Percentiles rank a stretch among this genome's conserved stretches.
Evolutionary conservation across 768 basidiomycete species (phyloP).

Genomic region (Suillus plorans): DNA sequence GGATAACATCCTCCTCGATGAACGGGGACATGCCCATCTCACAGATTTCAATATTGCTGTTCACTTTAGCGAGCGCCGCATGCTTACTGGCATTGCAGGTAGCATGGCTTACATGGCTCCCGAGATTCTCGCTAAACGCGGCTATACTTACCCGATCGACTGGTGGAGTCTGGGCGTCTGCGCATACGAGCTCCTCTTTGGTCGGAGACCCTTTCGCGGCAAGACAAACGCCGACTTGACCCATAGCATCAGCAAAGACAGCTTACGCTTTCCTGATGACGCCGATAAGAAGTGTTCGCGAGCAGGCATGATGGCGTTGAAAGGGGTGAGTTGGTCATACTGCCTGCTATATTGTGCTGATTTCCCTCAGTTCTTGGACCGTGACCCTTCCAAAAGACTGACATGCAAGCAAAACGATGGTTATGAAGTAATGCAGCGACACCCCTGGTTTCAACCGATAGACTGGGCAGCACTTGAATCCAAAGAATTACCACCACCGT

Average conservation of each 20-base stretch:
- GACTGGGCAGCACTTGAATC: slow-evolving; percentile 87
- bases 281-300: slow-evolving; percentile 77
- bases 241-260: slow-evolving; percentile 87
- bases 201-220: slow-evolving; percentile 89
- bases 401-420: slow-evolving; percentile 85
- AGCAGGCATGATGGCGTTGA: slow-evolving; percentile 75
- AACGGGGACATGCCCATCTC: slow-evolving; percentile 92
- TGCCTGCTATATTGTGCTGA: slow-evolving; percentile 12
- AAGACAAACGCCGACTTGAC: slow-evolving; percentile 92
- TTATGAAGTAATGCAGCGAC: slow-evolving; percentile 71
- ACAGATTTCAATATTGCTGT: slow-evolving; percentile 99
- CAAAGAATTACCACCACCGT: slow-evolving; percentile 76
- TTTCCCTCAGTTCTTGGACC: slow-evolving; percentile 72
- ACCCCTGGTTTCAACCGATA: slow-evolving; percentile 86
- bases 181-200: slow-evolving; percentile 90
- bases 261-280: slow-evolving; percentile 87
- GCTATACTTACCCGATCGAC: slow-evolving; percentile 92
- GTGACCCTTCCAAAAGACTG: slow-evolving; percentile 77
- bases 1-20: slow-evolving; percentile 96
- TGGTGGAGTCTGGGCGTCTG: slow-evolving; percentile 98
- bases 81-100: slow-evolving; percentile 89
- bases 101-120: slow-evolving; percentile 99
- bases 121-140: slow-evolving; percentile 86
- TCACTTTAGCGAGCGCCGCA: slow-evolving; percentile 84
- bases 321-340: slow-evolving; percentile 56